phyloP scores from a whole-genome alignment of 371 early-diverging fungal species.

The Mucor irregularis region DNA sequence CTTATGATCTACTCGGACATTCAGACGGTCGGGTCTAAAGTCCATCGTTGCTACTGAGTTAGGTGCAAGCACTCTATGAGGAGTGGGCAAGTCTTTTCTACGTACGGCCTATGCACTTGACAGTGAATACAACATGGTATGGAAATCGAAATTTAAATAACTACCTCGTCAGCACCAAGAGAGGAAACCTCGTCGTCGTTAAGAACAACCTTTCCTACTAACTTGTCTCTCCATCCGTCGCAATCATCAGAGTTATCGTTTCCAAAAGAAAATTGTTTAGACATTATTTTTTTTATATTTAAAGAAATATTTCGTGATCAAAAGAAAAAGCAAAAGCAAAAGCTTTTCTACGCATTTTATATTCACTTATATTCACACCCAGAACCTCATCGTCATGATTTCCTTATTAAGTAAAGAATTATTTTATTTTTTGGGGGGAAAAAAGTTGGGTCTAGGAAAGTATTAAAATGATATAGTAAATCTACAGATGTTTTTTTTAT shows the following conservation, averaged over 20 bases:
- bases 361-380: too few species aligned
- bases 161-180: slow-evolving; percentile 33
- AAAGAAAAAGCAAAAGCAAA: too few species aligned
- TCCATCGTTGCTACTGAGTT: slow-evolving; percentile 38
- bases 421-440: too few species aligned
- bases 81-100: slow-evolving; percentile 33
- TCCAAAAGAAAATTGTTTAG: not conserved
- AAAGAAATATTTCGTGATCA: too few species aligned
- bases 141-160: too few species aligned
- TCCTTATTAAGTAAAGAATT: too few species aligned
- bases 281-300: not conserved
- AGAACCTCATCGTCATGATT: too few species aligned
- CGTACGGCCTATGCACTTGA: slow-evolving; percentile 40
- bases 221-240: slow-evolving; percentile 35
- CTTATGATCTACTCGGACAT: slow-evolving; percentile 35
- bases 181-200: slow-evolving; percentile 25
- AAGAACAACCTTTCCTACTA: slow-evolving; percentile 39
- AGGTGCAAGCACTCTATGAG: slow-evolving; percentile 29
- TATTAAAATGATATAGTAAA: too few species aligned
- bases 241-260: slow-evolving; percentile 17
- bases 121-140: too few species aligned
- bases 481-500: not conserved
- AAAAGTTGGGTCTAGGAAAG: too few species aligned
- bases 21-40: slow-evolving; percentile 38
- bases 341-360: too few species aligned